Percentiles rank a stretch among this genome's conserved stretches.
phyloP scores from a whole-genome alignment of 1,284 basidiomycete species.

The Rhodotorula mucilaginosa region DNA sequence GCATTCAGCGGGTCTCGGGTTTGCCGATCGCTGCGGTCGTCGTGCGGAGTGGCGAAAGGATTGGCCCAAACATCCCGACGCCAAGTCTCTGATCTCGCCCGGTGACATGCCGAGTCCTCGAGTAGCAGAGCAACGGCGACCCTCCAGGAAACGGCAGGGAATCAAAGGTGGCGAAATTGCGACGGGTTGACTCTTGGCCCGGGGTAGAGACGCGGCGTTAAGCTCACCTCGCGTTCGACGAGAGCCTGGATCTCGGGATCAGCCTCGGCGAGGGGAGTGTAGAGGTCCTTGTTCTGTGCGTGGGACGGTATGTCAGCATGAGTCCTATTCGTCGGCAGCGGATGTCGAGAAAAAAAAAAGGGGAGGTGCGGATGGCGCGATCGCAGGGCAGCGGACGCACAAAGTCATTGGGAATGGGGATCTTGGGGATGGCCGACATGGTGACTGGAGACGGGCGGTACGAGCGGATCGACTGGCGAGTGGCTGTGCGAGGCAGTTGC shows the following conservation, averaged over 20 bases:
- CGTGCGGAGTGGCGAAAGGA: no score
- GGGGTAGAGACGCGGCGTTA: background rate
- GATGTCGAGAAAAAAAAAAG: no score
- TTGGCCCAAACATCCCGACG: background rate
- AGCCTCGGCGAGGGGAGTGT: slow-evolving; percentile 78
- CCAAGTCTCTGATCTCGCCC: background rate
- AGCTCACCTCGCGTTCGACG: slow-evolving; percentile 82
- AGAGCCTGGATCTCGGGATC: slow-evolving; percentile 95
- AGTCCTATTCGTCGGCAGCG: background rate
- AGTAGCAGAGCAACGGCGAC: no score
- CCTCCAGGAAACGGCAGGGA: no score
- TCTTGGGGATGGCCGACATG: slow-evolving; percentile 40
- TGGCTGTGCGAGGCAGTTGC: slow-evolving; percentile 4
- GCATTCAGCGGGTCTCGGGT: background rate
- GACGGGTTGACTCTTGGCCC: background rate
- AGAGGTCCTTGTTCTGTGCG: slow-evolving; percentile 58
- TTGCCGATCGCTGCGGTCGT: background rate
- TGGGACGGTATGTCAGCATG: background rate
- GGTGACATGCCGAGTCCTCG: no score
- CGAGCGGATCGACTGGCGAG: slow-evolving; percentile 6
- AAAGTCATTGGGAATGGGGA: slow-evolving; percentile 55
- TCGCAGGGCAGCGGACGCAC: slow-evolving; percentile 45
- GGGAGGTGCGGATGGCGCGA: background rate
- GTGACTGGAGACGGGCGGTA: slow-evolving; percentile 5
- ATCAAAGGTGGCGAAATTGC: background rate